Evolutionary conservation across 371 early-diverging fungal species (phyloP), one percentile per base, ranked within the genome.

Genomic region (Mucor sp.): DNA sequence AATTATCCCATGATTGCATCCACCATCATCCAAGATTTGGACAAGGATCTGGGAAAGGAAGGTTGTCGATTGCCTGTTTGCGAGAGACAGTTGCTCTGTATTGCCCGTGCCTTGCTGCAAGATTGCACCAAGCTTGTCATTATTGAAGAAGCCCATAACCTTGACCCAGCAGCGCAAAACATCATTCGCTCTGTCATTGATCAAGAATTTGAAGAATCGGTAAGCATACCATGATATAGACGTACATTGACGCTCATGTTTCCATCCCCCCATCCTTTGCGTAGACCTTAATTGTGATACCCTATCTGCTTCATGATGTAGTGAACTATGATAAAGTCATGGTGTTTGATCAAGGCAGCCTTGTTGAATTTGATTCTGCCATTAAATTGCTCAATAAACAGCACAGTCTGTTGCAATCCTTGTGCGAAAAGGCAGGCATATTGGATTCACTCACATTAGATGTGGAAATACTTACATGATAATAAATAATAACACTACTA

Each of bases 261-360:
- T 6, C 4, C 8, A 2, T 33, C 8, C 3, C 8, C 33, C 33
- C 8, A 33, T 53, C 19, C 33, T 17, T 55, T 57, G n/a, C 7
- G 41, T 88, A 91, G 82, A 95, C 96, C 0, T 78, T 96, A 2
- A 68, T 97, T 27, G 89, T 91, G 23, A 95, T 97, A 71, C 94
- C 94, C 6, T 91, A 93, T 74, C 79, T 91, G 6, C 85, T 95
- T 62, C 85, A 84, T 70, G 91, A 87, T 14, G 85, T 90, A 9
- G 83, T 86, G 56, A 87, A 90, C 63, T 81, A 76, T 70, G 89
- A 89, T 65, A 77, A 78, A 39, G 80, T 75, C 23, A 78, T 82
- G 69, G 77, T 82, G 4, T 77, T 93, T 60, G 90, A 91, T 63
- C 75, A 88, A 53, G 95, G 95, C 15, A 76, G 66, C 19, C 84